Conservation (phyloP, 2,329 filamentous ascomycete species). For the Coniochaeta ligniaria region DNA sequence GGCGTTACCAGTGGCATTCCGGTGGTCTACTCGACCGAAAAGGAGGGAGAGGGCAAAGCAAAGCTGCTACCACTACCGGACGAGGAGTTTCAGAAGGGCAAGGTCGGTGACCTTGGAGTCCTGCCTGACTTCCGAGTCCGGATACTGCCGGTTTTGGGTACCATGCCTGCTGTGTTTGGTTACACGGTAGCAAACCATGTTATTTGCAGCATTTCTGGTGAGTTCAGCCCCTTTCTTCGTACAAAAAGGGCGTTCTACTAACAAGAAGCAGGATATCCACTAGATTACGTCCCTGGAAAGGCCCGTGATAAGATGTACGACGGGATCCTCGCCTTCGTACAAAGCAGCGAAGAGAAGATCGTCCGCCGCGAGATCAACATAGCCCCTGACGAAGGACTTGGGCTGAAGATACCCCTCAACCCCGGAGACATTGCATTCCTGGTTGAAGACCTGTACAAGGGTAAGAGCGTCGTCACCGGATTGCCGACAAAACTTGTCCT, state of each 20-base stretch:
- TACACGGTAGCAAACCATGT: conserved; percentile 89
- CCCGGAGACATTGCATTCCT: conserved; percentile 79
- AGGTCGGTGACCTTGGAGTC: conserved; percentile 79
- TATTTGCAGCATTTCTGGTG: conserved; percentile 64
- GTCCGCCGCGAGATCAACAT: conserved; percentile 44
- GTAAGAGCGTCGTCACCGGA: conserved; percentile 75
- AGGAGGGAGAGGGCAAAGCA: conserved; percentile 84
- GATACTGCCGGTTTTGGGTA: conserved; percentile 91
- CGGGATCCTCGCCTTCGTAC: conserved; percentile 66
- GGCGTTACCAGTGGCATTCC: conserved; percentile 83
- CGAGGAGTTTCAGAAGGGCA: conserved; percentile 80
- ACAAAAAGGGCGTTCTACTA: neutral
- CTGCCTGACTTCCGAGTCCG: conserved; percentile 88
- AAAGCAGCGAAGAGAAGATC: conserved; percentile 72
- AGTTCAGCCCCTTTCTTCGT: neutral
- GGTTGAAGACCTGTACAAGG: conserved; percentile 81
- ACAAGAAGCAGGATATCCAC: conserved; percentile 60
- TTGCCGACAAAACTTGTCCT: conserved; percentile 72
- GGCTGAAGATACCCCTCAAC: conserved; percentile 73
- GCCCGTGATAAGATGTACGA: conserved; percentile 89
- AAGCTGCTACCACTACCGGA: conserved; percentile 79
- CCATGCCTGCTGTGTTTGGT: conserved; percentile 95
- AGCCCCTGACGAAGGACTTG: conserved; percentile 47
- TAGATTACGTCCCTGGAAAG: conserved; percentile 76
- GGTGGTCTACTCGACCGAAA: conserved; percentile 88